Conservation (phyloP, 2,329 filamentous ascomycete genomes). For the Calonectria pauciramosa region DNA sequence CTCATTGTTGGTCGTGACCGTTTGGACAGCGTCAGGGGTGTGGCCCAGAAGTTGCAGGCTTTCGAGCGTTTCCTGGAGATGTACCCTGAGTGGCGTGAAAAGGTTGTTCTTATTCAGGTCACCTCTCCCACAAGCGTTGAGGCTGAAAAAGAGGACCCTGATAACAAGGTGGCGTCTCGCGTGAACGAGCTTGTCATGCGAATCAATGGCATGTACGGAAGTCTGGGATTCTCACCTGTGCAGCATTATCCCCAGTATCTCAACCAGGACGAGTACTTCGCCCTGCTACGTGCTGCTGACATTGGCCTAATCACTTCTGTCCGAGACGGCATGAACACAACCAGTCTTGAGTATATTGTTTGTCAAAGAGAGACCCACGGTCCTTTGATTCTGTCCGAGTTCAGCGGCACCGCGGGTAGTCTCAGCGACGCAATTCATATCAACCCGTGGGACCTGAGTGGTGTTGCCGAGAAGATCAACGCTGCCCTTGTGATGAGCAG, state of each 20-base stretch:
- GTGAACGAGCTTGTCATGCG: slow-evolving; percentile 91
- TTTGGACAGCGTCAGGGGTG: slow-evolving; percentile 92
- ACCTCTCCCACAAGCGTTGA: slow-evolving; percentile 89
- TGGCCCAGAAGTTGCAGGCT: slow-evolving; percentile 95
- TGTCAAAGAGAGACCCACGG: slow-evolving; percentile 90
- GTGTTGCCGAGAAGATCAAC: slow-evolving; percentile 87
- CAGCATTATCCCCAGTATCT: slow-evolving; percentile 97
- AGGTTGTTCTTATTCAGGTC: slow-evolving; percentile 94
- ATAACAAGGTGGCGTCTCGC: slow-evolving; percentile 86
- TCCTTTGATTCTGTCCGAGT: slow-evolving; percentile 94
- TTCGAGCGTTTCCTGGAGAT: slow-evolving; percentile 93
- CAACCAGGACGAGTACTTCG: slow-evolving; percentile 91
- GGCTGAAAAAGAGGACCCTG: slow-evolving; percentile 81
- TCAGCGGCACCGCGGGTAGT: slow-evolving; percentile 92
- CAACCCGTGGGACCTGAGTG: slow-evolving; percentile 93
- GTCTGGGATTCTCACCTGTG: slow-evolving; percentile 88
- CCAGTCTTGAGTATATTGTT: slow-evolving; percentile 92
- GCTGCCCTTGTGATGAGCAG: slow-evolving; percentile 82
- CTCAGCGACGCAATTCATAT: slow-evolving; percentile 91
- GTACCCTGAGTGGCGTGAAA: slow-evolving; percentile 92
- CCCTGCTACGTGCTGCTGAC: slow-evolving; percentile 89
- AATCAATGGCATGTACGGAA: slow-evolving; percentile 93
- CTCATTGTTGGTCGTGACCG: slow-evolving; percentile 95
- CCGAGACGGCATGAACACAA: slow-evolving; percentile 98
- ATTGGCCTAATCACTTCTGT: slow-evolving; percentile 96